Evolutionary conservation across 805 yeast species (phyloP), one percentile per base, ranked within the genome.

Genomic region (Isabelozyma heimii): DNA sequence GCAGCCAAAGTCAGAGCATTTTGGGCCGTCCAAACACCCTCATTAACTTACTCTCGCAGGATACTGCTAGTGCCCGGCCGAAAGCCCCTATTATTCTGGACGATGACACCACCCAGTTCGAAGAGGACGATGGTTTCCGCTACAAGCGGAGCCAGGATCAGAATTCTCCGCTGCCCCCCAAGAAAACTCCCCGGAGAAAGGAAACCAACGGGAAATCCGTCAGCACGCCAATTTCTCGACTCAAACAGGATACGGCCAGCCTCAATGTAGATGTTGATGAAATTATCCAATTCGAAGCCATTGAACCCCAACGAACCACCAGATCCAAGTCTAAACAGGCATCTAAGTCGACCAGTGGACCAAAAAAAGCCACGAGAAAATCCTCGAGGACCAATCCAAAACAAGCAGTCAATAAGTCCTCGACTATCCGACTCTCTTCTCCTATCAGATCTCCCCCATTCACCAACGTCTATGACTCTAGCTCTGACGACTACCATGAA

Each of bases 41-140:
- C 8, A 30, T 30, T 3, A 30, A 30, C n/a, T 10, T 30, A 4
- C 35, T 30, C 10, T 30, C 35, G 10, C 35, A 30, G 35, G 35
- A 30, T 10, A 13, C 35, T 30, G 2, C 35, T 8, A 20, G 24
- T 6, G 5, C 35, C n/a, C 35, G 35, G 10, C 35, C 35, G 10
- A 30, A 30, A 3, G 35, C 35, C n/a, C 35, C 35, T 4, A 13
- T 30, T 9, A 30, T 30, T 8, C 35, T 30, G 35, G 35, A 30
- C 20, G 24, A 20, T 20, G 24, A 20, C 24, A 20, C 24, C 3
- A 20, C 24, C 24, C 24, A 20, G 17, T 40, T 51, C 26, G 67
- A 61, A 45, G 70, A 66, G 39, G 73, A 67, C 49, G 72, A 66
- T 30, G 73, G 69, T 14, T 69, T 69, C 47, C 51, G 61, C 16